phyloP scores from a whole-genome alignment of 1,284 basidiomycete genomes.

The Mycena sp. region DNA sequence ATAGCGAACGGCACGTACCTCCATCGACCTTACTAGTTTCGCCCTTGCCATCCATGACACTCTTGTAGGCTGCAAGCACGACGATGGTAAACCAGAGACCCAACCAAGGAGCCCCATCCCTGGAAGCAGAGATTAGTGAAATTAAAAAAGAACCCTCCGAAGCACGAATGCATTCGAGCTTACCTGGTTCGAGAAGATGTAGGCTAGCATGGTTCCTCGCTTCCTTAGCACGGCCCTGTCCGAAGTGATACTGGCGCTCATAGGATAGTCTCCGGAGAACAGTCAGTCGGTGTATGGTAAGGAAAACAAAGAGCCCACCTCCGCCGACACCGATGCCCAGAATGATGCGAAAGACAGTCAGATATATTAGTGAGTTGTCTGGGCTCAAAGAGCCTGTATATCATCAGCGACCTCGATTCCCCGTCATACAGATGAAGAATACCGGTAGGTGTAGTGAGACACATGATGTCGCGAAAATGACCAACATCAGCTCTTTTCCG shows the following conservation, averaged over 20 bases:
- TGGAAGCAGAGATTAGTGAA: slow-evolving; percentile 42
- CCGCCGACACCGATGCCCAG: slow-evolving; percentile 84
- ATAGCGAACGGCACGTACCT: slow-evolving; percentile 54
- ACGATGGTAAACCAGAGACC: slow-evolving; percentile 75
- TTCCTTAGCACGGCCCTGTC: slow-evolving; percentile 77
- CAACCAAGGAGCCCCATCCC: slow-evolving; percentile 78
- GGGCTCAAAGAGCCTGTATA: slow-evolving; percentile 49
- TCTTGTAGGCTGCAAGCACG: slow-evolving; percentile 75
- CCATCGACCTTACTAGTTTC: slow-evolving; percentile 71
- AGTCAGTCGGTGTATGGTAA: no score
- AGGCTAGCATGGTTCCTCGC: slow-evolving; percentile 77
- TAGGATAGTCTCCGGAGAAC: slow-evolving; percentile 78
- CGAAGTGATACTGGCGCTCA: slow-evolving; percentile 76
- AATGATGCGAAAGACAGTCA: slow-evolving; percentile 73
- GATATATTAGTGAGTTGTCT: slow-evolving; percentile 62
- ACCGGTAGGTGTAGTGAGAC: slow-evolving; percentile 60
- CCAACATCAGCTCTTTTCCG: slow-evolving; percentile 84
- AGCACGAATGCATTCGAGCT: not conserved
- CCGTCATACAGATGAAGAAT: not conserved
- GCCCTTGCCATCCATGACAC: slow-evolving; percentile 55
- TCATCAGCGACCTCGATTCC: not conserved
- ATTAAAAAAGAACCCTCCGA: no score
- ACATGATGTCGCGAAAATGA: slow-evolving; percentile 75
- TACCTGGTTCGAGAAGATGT: slow-evolving; percentile 70
- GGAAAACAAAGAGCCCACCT: not conserved